Evolutionary conservation across 441 rosid species (phyloP).

Genomic region (Euphorbia schlechtendalii): DNA sequence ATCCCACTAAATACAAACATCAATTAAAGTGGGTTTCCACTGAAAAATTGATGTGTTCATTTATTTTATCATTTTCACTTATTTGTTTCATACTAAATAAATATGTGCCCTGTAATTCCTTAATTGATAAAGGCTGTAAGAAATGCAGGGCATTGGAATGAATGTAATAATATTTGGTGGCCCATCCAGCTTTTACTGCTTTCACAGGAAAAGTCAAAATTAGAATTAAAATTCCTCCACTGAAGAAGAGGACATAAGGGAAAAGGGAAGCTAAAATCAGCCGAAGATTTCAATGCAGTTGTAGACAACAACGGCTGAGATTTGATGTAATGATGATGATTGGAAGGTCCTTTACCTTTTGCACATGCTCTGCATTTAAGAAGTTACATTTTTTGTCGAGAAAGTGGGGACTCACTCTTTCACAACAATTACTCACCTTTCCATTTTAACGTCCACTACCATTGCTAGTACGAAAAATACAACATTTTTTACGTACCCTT

Average conservation of each 20-base stretch:
- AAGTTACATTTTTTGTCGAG: background rate
- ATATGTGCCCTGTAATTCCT: too few relatives aligned
- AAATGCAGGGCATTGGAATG: slow-evolving; percentile 3
- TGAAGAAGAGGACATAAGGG: background rate
- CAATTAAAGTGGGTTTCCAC: slow-evolving; percentile 16
- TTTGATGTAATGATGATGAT: background rate
- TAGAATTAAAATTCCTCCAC: too few relatives aligned
- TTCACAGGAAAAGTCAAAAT: slow-evolving; percentile 18
- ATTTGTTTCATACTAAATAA: background rate
- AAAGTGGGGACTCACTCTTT: slow-evolving; percentile 7
- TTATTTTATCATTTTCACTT: slow-evolving; percentile 2
- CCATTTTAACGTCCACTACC: too few relatives aligned
- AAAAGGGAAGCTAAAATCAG: background rate
- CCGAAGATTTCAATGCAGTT: background rate
- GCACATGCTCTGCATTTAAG: slow-evolving; percentile 42
- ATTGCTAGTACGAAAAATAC: too few relatives aligned
- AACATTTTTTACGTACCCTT: too few relatives aligned
- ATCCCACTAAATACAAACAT: background rate
- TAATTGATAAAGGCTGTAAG: too few relatives aligned
- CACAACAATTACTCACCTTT: too few relatives aligned
- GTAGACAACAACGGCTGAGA: slow-evolving; percentile 7
- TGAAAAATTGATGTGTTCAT: background rate
- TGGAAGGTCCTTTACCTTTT: slow-evolving; percentile 21
- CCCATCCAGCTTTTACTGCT: slow-evolving; percentile 31
- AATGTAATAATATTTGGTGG: slow-evolving; percentile 18